Evolutionary conservation across 768 basidiomycete species (phyloP).

Genomic region (Psilocybe azurescens): DNA sequence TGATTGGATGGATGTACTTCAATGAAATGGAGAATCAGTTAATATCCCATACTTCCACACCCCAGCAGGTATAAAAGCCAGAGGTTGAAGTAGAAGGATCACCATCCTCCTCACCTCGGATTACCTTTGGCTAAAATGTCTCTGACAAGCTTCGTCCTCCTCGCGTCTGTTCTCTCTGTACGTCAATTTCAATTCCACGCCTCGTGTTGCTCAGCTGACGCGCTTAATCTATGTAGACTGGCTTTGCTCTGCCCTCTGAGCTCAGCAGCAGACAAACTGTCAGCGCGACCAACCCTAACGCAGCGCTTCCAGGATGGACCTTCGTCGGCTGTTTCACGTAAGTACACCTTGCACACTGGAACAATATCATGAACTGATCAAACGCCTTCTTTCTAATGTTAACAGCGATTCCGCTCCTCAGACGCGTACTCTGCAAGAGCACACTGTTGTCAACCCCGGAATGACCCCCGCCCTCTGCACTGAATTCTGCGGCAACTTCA

Average conservation of each 20-base stretch:
- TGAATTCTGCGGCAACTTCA: slow-evolving; percentile 23
- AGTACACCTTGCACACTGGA: neutral
- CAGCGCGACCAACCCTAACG: slow-evolving; percentile 10
- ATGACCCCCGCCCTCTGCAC: slow-evolving; percentile 29
- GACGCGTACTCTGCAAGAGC: slow-evolving; percentile 22
- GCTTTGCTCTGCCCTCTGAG: neutral
- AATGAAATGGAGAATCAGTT: neutral
- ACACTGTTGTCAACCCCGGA: slow-evolving; percentile 13
- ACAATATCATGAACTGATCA: slow-evolving; percentile 3
- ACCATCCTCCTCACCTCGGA: slow-evolving; percentile 1
- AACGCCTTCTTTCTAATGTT: neutral
- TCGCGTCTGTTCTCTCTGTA: slow-evolving; percentile 1
- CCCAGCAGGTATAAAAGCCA: slow-evolving; percentile 1
- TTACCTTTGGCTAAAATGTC: slow-evolving; percentile 1
- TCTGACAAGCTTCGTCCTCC: neutral
- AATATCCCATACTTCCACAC: neutral
- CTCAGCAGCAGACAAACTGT: neutral
- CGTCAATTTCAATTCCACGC: neutral
- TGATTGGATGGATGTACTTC: neutral
- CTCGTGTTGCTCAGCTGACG: neutral
- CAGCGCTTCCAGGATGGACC: slow-evolving; percentile 19
- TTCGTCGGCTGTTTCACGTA: slow-evolving; percentile 23
- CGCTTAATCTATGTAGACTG: neutral
- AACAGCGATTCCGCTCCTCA: slow-evolving; percentile 20
- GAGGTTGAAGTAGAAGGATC: neutral